Conservation (phyloP, 73 alveolate genomes). For the Blepharisma japonicum region DNA sequence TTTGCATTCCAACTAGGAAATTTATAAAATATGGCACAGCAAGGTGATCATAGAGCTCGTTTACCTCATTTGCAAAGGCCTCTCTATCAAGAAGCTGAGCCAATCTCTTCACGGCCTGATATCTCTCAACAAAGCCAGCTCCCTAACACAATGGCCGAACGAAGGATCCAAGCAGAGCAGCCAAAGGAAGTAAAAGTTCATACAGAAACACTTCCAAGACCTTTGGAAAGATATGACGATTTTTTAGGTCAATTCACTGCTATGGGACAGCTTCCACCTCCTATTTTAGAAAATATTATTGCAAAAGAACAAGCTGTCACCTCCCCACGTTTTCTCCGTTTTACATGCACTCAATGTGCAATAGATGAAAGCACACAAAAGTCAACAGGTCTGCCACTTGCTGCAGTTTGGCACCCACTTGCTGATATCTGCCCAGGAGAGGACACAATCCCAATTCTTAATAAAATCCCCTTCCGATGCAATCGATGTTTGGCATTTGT, state of each 20-base stretch:
- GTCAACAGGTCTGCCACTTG: conserved; percentile 2
- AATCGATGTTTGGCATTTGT: conserved; percentile 52
- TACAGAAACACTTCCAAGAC: neutral
- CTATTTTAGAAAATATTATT: neutral
- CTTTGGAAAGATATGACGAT: neutral
- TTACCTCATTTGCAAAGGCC: conserved; percentile 3
- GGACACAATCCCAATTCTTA: neutral
- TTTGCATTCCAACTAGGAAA: no score
- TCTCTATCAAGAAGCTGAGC: neutral
- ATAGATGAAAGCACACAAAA: neutral
- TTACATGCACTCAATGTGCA: neutral
- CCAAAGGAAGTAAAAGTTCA: neutral
- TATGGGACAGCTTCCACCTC: neutral
- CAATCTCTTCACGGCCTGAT: neutral
- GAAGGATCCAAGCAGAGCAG: neutral
- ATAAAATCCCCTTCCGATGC: conserved; percentile 60
- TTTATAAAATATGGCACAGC: no score
- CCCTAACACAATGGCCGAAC: no score
- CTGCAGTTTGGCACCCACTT: conserved; percentile 1
- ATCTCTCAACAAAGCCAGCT: no score
- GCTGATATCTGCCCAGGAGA: neutral
- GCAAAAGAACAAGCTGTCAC: conserved; percentile 7
- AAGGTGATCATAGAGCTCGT: neutral
- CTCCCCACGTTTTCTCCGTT: conserved; percentile 6
- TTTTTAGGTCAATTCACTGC: neutral